Conservation (phyloP, 768 basidiomycete genomes). For the Kwoniella bestiolae region DNA sequence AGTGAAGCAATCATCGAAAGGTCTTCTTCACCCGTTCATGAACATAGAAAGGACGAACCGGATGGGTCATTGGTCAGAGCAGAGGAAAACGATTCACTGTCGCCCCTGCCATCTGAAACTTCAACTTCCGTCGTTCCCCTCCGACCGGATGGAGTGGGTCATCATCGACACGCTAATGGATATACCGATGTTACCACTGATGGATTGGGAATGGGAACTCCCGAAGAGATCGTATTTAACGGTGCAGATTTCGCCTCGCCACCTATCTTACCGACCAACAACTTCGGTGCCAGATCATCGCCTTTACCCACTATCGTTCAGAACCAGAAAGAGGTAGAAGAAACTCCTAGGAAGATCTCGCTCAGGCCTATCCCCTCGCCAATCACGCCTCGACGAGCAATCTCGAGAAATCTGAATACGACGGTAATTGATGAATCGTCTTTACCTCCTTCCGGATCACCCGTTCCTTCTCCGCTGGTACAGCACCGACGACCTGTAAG, state of each 20-base stretch:
- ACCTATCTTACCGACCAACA: neutral
- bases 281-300: neutral
- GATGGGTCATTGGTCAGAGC: neutral
- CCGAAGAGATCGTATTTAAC: constrained; percentile 27
- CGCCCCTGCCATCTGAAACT: constrained; percentile 2
- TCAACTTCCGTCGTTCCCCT: neutral
- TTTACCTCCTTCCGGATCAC: constrained; percentile 24
- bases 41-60: neutral
- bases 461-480: constrained; percentile 27
- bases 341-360: neutral
- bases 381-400: constrained; percentile 3
- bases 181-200: neutral
- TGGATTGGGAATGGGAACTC: constrained; percentile 12
- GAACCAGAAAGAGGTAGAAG: neutral
- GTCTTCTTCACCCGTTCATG: neutral
- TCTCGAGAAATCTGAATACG: neutral
- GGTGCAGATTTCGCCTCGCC: constrained; percentile 31
- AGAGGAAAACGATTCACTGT: neutral
- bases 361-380: neutral
- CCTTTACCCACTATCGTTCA: neutral
- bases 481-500: constrained; percentile 40
- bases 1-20: constrained; percentile 10
- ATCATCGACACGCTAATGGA: constrained; percentile 21
- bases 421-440: constrained; percentile 3
- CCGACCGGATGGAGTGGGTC: constrained; percentile 16